phyloP scores from a whole-genome alignment of 257 asterid species.

The Primulina eburnea region DNA sequence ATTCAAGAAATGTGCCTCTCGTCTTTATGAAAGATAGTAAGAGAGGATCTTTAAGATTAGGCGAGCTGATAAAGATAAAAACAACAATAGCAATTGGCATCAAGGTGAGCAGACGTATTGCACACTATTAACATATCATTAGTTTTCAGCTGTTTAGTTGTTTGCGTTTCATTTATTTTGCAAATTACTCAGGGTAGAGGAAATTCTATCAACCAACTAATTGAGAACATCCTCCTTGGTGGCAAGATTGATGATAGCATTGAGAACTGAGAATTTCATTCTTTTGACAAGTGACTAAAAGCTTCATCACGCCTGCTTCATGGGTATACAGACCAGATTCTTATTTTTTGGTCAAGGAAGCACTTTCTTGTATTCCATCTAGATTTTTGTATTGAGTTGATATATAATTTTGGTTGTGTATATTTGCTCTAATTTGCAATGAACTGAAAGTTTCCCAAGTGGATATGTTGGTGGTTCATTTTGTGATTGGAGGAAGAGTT shows the following conservation, averaged over 20 bases:
- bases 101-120: slow-evolving; percentile 42
- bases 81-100: slow-evolving; percentile 80
- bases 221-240: slow-evolving; percentile 30
- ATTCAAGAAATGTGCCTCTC: slow-evolving; percentile 68
- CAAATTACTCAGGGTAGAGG: slow-evolving; percentile 48
- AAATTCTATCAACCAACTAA: slow-evolving; percentile 45
- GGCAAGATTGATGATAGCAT: slow-evolving; percentile 17
- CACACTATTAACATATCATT: not conserved
- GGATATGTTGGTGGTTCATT: too few species aligned
- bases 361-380: too few species aligned
- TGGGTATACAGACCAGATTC: too few species aligned
- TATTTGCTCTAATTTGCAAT: too few species aligned
- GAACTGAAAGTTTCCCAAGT: too few species aligned
- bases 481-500: too few species aligned
- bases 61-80: slow-evolving; percentile 73
- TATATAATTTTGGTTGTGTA: too few species aligned
- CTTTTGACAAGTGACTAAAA: too few species aligned
- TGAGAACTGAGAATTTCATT: slow-evolving; percentile 11
- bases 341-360: too few species aligned
- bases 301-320: too few species aligned
- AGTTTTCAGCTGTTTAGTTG: not conserved
- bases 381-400: too few species aligned
- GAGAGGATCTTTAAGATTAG: slow-evolving; percentile 72
- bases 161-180: not conserved
- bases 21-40: slow-evolving; percentile 57